These are phyloP conservation scores for button mushroom (Agaricus bisporus) DNA, from an alignment of 768 basidiomycete genomes.

Conservation along the genomic window DNA sequence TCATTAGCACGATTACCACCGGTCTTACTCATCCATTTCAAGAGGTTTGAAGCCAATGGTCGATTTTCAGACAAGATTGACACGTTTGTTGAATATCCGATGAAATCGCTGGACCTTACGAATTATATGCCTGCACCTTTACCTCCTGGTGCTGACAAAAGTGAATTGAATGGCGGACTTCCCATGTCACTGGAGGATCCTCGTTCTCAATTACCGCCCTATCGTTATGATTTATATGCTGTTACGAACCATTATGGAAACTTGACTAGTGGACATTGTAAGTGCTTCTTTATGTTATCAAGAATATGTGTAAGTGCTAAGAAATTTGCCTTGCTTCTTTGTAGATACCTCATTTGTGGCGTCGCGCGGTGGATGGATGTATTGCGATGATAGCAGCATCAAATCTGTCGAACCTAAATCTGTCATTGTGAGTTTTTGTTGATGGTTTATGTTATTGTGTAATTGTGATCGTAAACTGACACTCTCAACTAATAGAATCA, in stretches of 20 bases:
- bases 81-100: conserved; percentile 88
- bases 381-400: conserved; percentile 91
- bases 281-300: conserved; percentile 21
- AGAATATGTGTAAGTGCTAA: background rate
- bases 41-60: conserved; percentile 87
- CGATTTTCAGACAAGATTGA: conserved; percentile 96
- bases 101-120: conserved; percentile 53
- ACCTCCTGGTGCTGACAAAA: conserved; percentile 55
- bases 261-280: conserved; percentile 93
- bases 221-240: conserved; percentile 88
- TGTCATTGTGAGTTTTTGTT: conserved; percentile 59
- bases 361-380: conserved; percentile 83
- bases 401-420: conserved; percentile 67
- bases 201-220: conserved; percentile 78
- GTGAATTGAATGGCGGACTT: conserved; percentile 37
- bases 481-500: conserved; percentile 24
- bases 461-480: conserved; percentile 11
- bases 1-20: conserved; percentile 92
- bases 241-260: conserved; percentile 97
- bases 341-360: conserved; percentile 91
- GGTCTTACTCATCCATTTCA: conserved; percentile 86
- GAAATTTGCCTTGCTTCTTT: conserved; percentile 4
- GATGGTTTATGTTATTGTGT: background rate
- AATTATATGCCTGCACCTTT: conserved; percentile 83
- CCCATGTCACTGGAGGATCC: conserved; percentile 60